A percentile compares a stretch with the other conserved stretches of the same genome.
These are phyloP conservation scores for Kwoniella mangroviensis DNA, from an alignment of 768 basidiomycete genomes.

Conservation along the genomic window DNA sequence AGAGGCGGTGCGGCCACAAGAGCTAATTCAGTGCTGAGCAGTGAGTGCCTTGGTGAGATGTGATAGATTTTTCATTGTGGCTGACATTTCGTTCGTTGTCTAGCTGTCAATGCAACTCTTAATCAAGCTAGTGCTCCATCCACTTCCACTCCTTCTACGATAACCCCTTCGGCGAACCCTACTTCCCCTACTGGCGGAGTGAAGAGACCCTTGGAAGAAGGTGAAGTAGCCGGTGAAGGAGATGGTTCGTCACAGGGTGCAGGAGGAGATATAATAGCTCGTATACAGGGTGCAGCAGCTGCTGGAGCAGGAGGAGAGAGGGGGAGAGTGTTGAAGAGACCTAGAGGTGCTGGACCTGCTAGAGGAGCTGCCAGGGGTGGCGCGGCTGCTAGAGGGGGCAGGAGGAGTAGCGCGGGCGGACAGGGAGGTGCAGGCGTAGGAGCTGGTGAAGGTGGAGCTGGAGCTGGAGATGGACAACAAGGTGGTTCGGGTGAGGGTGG, in stretches of 20 bases:
- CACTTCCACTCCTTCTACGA: slow-evolving; percentile 11
- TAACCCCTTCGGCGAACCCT: slow-evolving; percentile 23
- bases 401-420: slow-evolving; percentile 20
- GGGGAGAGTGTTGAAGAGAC: slow-evolving; percentile 34
- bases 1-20: slow-evolving; percentile 29
- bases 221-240: slow-evolving; percentile 29
- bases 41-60: slow-evolving; percentile 24
- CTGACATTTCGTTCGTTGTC: background rate
- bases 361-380: slow-evolving; percentile 10
- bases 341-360: slow-evolving; percentile 29
- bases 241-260: background rate
- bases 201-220: slow-evolving; percentile 49
- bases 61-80: too few species aligned
- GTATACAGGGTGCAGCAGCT: slow-evolving; percentile 23
- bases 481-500: slow-evolving; percentile 6
- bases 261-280: slow-evolving; percentile 19
- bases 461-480: background rate
- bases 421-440: slow-evolving; percentile 13
- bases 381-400: slow-evolving; percentile 15
- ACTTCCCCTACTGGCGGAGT: slow-evolving; percentile 19
- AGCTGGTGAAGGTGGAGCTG: background rate
- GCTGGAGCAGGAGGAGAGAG: slow-evolving; percentile 17
- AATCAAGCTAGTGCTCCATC: slow-evolving; percentile 22
- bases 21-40: slow-evolving; percentile 30
- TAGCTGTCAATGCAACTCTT: slow-evolving; percentile 51